These are phyloP conservation scores for Aspergillus sojae DNA, from an alignment of 2,329 filamentous ascomycete genomes.

Conservation along the genomic window DNA sequence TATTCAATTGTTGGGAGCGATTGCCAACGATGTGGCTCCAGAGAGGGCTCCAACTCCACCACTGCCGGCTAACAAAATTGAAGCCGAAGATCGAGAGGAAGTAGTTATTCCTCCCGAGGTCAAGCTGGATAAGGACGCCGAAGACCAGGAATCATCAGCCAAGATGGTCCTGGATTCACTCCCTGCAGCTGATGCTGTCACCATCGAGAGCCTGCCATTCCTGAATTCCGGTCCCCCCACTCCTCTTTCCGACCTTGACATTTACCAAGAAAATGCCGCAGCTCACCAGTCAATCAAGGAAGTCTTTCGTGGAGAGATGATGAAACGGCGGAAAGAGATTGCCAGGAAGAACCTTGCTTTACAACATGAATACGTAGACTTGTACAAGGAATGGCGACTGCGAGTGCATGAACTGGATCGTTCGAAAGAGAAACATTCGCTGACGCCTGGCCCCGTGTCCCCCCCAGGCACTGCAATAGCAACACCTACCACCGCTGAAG, in stretches of 20 bases:
- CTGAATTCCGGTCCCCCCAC: constrained; percentile 45
- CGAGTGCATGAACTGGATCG: constrained; percentile 47
- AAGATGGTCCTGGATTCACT: constrained; percentile 21
- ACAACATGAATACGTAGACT: constrained; percentile 42
- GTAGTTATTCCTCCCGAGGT: constrained; percentile 9
- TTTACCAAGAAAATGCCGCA: constrained; percentile 45
- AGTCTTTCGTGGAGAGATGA: constrained; percentile 40
- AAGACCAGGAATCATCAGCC: constrained; percentile 15
- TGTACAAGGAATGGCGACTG: constrained; percentile 51
- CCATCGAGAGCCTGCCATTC: constrained; percentile 51
- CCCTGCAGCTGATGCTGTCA: constrained; percentile 31
- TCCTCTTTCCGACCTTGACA: constrained; percentile 48
- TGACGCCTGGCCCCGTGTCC: constrained; percentile 40
- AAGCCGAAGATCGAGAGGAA: constrained; percentile 10
- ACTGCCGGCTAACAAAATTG: constrained; percentile 4
- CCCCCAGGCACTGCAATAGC: constrained; percentile 36
- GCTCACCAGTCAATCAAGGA: constrained; percentile 44
- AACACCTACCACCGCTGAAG: constrained; percentile 38
- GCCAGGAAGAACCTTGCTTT: constrained; percentile 44
- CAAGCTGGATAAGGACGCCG: constrained; percentile 19
- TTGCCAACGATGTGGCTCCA: constrained; percentile 38
- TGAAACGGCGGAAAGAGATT: constrained; percentile 41
- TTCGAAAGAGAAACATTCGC: constrained; percentile 39
- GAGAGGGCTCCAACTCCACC: constrained; percentile 20
- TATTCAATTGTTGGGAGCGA: constrained; percentile 48